Conservation (phyloP, 257 asterid genomes). For the Solanum gandarillasii region DNA sequence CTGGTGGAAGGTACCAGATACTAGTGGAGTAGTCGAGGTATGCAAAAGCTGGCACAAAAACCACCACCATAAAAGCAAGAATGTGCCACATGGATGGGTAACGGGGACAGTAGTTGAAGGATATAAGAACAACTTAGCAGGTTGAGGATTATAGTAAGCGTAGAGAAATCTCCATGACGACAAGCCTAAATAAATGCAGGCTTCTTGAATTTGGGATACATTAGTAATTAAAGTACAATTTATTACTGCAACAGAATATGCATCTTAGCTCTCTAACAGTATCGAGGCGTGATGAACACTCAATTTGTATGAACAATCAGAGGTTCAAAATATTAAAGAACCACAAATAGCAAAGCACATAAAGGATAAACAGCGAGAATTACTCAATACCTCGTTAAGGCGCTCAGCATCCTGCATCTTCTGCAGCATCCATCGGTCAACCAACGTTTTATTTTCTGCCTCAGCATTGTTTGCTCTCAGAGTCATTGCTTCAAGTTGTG, state of each 20-base stretch:
- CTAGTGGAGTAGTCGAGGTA: neutral
- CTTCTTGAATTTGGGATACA: neutral
- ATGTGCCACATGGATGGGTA: neutral
- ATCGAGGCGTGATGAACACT: neutral
- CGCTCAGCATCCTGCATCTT: slow-evolving; percentile 95
- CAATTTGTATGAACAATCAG: neutral
- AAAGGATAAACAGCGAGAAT: neutral
- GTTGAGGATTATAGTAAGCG: neutral
- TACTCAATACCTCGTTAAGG: slow-evolving; percentile 63
- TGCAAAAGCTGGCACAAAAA: neutral
- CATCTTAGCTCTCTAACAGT: neutral
- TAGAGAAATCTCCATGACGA: neutral
- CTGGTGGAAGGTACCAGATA: neutral
- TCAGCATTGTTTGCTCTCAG: slow-evolving; percentile 56
- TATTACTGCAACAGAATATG: neutral
- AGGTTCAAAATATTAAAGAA: neutral
- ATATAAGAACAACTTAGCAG: neutral
- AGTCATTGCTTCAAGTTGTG: slow-evolving; percentile 51
- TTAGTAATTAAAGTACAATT: neutral
- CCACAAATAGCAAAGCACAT: neutral
- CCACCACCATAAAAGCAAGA: neutral
- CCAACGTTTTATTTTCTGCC: slow-evolving; percentile 72
- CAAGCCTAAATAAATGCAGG: neutral
- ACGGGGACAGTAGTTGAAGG: neutral
- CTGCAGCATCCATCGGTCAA: slow-evolving; percentile 89